Conservation (phyloP, 2,329 filamentous ascomycete species). For the Pleoardoris graminearum region DNA sequence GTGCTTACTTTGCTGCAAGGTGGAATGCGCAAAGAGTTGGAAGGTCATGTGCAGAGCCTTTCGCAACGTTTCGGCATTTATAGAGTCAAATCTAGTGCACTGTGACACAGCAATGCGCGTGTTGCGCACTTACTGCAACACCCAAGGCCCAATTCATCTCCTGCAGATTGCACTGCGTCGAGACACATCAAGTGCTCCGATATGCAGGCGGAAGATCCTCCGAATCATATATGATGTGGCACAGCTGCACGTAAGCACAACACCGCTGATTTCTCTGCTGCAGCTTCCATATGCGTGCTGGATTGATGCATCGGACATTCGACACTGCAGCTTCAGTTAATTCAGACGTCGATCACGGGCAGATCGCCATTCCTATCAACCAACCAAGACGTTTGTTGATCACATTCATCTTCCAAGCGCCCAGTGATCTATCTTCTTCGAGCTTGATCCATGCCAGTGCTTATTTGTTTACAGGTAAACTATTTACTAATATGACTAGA, state of each 20-base stretch:
- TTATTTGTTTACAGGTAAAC: too few species aligned
- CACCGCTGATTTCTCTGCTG: background rate
- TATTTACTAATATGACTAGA: too few species aligned
- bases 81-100: background rate
- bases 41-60: background rate
- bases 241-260: background rate
- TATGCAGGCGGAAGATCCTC: background rate
- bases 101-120: background rate
- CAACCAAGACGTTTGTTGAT: background rate
- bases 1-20: background rate
- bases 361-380: background rate
- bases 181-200: background rate
- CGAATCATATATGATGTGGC: background rate
- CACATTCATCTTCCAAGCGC: background rate
- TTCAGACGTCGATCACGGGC: background rate
- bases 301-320: background rate
- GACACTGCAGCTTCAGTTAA: background rate
- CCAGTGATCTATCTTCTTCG: background rate
- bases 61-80: background rate
- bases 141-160: too few species aligned
- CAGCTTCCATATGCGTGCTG: background rate
- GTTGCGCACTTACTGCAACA: background rate
- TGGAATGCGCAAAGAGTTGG: background rate
- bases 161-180: too few species aligned
- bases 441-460: background rate